A percentile compares a stretch with the other conserved stretches of the same genome.
Evolutionary conservation across 1,284 basidiomycete genomes (phyloP).

Genomic region (Papiliotrema flavescens): DNA sequence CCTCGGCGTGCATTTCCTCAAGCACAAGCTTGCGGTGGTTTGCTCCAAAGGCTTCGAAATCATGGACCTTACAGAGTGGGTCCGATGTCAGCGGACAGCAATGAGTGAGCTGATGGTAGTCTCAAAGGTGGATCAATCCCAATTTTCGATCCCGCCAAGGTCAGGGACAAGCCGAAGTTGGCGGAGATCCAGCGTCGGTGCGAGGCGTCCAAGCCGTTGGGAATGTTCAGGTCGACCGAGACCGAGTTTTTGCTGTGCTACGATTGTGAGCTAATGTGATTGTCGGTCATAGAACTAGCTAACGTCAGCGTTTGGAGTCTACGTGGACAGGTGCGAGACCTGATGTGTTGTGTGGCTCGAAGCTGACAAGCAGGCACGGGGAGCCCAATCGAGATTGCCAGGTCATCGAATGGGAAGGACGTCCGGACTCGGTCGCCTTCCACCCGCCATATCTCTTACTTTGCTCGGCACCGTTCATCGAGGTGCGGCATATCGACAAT

Average conservation of each 20-base stretch:
- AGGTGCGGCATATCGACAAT: slow-evolving; percentile 79
- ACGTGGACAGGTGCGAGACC: slow-evolving; percentile 32
- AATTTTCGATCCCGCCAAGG: slow-evolving; percentile 58
- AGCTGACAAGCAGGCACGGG: slow-evolving; percentile 60
- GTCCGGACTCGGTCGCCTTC: slow-evolving; percentile 78
- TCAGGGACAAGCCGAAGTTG: slow-evolving; percentile 65
- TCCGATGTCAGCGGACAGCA: slow-evolving; percentile 11
- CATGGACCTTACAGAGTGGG: slow-evolving; percentile 86
- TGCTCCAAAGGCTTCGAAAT: slow-evolving; percentile 95
- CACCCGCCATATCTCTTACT: slow-evolving; percentile 86
- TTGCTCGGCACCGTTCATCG: slow-evolving; percentile 87
- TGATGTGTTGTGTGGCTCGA: slow-evolving; percentile 1
- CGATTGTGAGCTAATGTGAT: slow-evolving; percentile 59
- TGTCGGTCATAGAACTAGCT: background rate
- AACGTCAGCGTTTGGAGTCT: slow-evolving; percentile 73
- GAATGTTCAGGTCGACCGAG: slow-evolving; percentile 84
- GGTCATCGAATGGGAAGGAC: slow-evolving; percentile 93
- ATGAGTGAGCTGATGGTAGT: slow-evolving; percentile 47
- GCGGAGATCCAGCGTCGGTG: slow-evolving; percentile 73
- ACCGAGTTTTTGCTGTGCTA: slow-evolving; percentile 92
- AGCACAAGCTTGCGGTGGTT: slow-evolving; percentile 83
- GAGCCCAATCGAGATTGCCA: slow-evolving; percentile 66
- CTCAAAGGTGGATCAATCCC: slow-evolving; percentile 82
- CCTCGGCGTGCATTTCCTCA: slow-evolving; percentile 82
- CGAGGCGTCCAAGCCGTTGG: slow-evolving; percentile 72